Conservation (phyloP, 306 rosid genomes). For the Purshia tridentata region DNA sequence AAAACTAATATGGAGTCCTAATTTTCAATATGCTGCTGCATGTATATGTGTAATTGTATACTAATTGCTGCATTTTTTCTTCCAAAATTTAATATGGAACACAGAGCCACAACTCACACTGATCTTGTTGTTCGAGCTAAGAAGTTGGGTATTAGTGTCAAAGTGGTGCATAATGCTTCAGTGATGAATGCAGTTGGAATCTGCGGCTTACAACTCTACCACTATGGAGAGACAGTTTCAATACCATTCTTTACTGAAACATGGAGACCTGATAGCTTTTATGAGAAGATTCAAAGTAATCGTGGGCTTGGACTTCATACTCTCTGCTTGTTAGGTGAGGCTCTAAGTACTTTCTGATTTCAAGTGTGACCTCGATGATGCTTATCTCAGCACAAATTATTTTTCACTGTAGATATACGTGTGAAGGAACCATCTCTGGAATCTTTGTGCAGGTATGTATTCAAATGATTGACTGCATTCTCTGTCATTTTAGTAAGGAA, state of each 20-base stretch:
- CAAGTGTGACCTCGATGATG: not conserved
- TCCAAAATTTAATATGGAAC: not conserved
- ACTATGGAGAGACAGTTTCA: conserved; percentile 82
- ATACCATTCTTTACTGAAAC: conserved; percentile 77
- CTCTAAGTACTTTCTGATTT: not conserved
- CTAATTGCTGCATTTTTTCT: not conserved
- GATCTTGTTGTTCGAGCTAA: conserved; percentile 89
- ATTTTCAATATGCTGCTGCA: too few species aligned
- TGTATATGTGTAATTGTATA: not conserved
- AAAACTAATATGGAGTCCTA: not conserved
- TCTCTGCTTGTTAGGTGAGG: conserved; percentile 58
- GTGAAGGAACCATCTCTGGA: conserved; percentile 92
- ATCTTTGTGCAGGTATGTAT: conserved; percentile 72
- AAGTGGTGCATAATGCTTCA: conserved; percentile 73
- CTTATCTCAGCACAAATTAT: not conserved
- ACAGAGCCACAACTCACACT: conserved; percentile 80
- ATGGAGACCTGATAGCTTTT: conserved; percentile 93
- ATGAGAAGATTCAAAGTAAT: conserved; percentile 75
- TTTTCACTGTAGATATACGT: conserved; percentile 59
- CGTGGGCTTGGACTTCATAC: conserved; percentile 46
- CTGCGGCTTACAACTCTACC: conserved; percentile 85
- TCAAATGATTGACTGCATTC: conserved; percentile 11
- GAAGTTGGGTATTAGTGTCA: conserved; percentile 65
- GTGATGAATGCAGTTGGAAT: conserved; percentile 89
- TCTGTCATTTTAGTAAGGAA: not conserved